These are phyloP conservation scores for Suhomyces coccinellae DNA, from an alignment of 1,139 yeast genomes.

Conservation along the genomic window DNA sequence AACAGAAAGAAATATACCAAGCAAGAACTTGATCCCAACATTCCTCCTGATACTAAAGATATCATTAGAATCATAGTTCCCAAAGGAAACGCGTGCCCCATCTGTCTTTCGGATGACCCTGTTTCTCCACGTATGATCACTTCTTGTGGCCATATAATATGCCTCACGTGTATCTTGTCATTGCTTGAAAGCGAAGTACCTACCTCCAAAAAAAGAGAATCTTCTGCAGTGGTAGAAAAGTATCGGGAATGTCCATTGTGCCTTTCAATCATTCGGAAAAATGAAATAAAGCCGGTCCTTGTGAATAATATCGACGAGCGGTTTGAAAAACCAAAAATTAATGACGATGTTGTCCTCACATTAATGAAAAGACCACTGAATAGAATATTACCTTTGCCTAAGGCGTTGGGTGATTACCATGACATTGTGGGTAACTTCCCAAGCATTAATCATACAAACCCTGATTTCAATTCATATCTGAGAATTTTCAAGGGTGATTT, in stretches of 20 bases:
- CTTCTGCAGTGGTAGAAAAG: constrained; percentile 46
- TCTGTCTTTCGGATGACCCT: constrained; percentile 80
- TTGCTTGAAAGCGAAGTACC: constrained; percentile 63
- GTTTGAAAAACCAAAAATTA: constrained; percentile 60
- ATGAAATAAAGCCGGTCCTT: constrained; percentile 69
- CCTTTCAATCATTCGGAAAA: constrained; percentile 58
- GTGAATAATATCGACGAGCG: constrained; percentile 54
- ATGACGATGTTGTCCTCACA: constrained; percentile 60
- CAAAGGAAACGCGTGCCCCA: constrained; percentile 81
- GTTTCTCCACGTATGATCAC: constrained; percentile 91
- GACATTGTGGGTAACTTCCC: constrained; percentile 34
- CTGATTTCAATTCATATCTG: constrained; percentile 34
- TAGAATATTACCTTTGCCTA: constrained; percentile 65
- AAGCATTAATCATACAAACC: constrained; percentile 22
- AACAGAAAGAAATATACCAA: constrained; percentile 53
- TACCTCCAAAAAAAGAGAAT: constrained; percentile 35
- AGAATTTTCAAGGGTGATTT: constrained; percentile 68
- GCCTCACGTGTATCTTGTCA: constrained; percentile 77
- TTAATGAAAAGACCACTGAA: constrained; percentile 72
- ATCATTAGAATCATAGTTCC: constrained; percentile 75
- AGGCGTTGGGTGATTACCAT: constrained; percentile 29
- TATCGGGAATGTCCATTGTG: constrained; percentile 87
- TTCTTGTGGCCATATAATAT: constrained; percentile 89
- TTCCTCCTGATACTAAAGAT: constrained; percentile 60
- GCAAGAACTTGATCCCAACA: constrained; percentile 72